Base-by-base conservation (phyloP, 345 rosid genomes). In the Salix suchowensis region DNA sequence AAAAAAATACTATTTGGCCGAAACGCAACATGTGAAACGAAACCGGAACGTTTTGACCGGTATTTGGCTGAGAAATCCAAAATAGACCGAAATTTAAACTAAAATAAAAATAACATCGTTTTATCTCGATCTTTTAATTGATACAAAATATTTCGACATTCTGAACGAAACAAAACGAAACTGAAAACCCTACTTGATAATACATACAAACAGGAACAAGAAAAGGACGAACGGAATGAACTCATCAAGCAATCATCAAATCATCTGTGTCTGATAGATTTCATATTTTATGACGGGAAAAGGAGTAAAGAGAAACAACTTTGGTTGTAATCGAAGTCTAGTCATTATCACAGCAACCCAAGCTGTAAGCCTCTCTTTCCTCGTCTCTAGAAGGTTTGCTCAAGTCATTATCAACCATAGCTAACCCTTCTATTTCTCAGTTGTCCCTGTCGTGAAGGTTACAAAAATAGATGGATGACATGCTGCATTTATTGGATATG, bases 331-430 rank as follows among this genome's bases (percentile, higher is more conserved):
- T 0, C 39, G 72, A 78, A 72, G 76, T 65, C 65, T 72, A 52
- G 76, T 78, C 76, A 54, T 19, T 72, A 26, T 78, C 81, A 71
- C 50, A 26, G 16, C 67, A 68, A 21, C 24, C 32, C 23, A 46
- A 65, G 44, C 48, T 28, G n/a, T 36, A 32, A 13, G 48, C 40
- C 32, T 58, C 34, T 66, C 39, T 46, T 16, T 74, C 60, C 46
- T 48, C 32, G 13, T 77, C 32, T 65, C 55, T 37, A 66, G 48
- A 67, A 54, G 67, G 60, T 65, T 52, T 39, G 32, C 28, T 78
- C 1, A 72, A 21, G 76, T 78, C 72, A 36, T 40, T 54, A 4
- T 72, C 80, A 65, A 28, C 6, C 66, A 26, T 58, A 11, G 67
- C 11, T 77, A 65, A 72, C 40, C 32, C 46, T 37, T 48, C 32